Base-by-base conservation (phyloP, 2,329 filamentous ascomycete species). In the Aspergillus pseudoglaucus region DNA sequence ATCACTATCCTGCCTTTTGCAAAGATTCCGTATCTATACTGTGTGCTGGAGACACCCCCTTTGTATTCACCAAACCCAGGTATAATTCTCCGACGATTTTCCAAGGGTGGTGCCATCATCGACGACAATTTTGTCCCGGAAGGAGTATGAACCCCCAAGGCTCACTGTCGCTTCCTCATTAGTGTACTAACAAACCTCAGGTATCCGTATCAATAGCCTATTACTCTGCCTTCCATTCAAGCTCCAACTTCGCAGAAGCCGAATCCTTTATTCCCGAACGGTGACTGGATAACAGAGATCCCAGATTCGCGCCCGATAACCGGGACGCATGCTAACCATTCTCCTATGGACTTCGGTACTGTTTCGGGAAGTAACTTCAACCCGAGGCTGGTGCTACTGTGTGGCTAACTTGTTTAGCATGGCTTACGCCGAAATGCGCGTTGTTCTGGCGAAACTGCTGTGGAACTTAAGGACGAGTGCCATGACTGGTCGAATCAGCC, bases 41-140 rank as follows among this genome's bases (percentile, higher is more conserved):
- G 68, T 1, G 68, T 66, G 38, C 56, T 75, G 6, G 66, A 75
- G 50, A 60, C 60, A 0, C 54, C 74, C 37, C 64, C 72, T 10
- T 43, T 73, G 6, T 74, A 72, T 41, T 73, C 72, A 1, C 70
- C 71, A 1, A 65, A 69, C 2, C 59, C 68, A 2, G 53, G 57
- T n/a, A 59, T 60, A 8, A 44, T 68, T 8, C 66, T 70, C 1
- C 57, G 68, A 4, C 23, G 59, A 6, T 64, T 66, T 3, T 69
- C 66, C 1, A 44, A 56, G 3, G 62, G 60, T 1, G 72, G 72
- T 2, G 62, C 63, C 12, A 53, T 62, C 0, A 58, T 75, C 6
- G 61, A 63, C 48, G 71, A 65, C 4, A 15, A 59, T 6, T 66
- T 53, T 42, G 50, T 75, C 18, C 69, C 71, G 22, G 59, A 50